phyloP scores from a whole-genome alignment of 768 basidiomycete species.

The Lactarius sp. region DNA sequence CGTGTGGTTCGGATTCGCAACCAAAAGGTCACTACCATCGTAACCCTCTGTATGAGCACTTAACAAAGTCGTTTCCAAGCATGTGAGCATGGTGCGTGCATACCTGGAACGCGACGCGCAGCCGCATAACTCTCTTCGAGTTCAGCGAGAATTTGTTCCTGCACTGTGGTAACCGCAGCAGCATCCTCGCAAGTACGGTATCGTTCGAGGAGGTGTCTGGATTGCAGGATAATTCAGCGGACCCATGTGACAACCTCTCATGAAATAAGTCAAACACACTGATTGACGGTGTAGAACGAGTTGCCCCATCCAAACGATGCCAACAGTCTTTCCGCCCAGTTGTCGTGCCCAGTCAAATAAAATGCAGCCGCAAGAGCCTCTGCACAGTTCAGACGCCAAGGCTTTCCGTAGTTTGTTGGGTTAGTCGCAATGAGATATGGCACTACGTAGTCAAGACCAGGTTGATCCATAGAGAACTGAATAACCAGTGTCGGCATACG shows the following conservation, averaged over 20 bases:
- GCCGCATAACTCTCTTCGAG: slow-evolving; percentile 57
- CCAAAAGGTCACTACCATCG: slow-evolving; percentile 11
- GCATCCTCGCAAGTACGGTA: slow-evolving; percentile 70
- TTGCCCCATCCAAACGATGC: slow-evolving; percentile 88
- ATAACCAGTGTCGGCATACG: slow-evolving; percentile 32
- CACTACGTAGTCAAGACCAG: slow-evolving; percentile 44
- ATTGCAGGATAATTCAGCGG: background rate
- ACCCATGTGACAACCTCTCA: background rate
- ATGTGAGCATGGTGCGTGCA: slow-evolving; percentile 17
- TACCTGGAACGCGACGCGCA: slow-evolving; percentile 51
- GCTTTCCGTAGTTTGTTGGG: slow-evolving; percentile 97
- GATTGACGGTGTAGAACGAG: slow-evolving; percentile 83
- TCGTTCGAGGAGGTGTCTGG: slow-evolving; percentile 45
- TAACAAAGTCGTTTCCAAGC: background rate
- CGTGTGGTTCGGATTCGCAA: slow-evolving; percentile 22
- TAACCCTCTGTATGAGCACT: background rate
- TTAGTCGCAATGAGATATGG: slow-evolving; percentile 95
- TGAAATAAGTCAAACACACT: slow-evolving; percentile 38
- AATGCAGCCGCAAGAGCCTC: slow-evolving; percentile 94
- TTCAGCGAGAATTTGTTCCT: slow-evolving; percentile 66
- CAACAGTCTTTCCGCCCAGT: slow-evolving; percentile 73
- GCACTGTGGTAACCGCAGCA: slow-evolving; percentile 52
- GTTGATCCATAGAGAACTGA: background rate
- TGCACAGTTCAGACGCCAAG: slow-evolving; percentile 93
- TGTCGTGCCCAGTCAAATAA: slow-evolving; percentile 84